phyloP scores from a whole-genome alignment of 441 rosid genomes.

The Macaranga tanarius region DNA sequence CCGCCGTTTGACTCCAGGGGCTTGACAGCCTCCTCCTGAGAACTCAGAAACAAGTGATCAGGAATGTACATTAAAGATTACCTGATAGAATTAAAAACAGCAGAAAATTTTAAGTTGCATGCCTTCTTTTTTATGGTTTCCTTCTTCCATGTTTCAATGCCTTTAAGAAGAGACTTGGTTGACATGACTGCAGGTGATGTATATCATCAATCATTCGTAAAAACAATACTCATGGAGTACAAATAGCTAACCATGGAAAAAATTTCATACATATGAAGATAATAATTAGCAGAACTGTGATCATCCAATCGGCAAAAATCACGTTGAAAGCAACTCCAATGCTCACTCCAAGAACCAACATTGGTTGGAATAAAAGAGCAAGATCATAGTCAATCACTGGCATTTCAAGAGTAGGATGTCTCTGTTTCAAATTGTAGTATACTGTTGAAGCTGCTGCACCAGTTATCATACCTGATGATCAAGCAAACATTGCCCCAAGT shows the following conservation, averaged over 20 bases:
- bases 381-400: conserved; percentile 57
- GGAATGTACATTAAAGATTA: neutral
- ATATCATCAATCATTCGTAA: neutral
- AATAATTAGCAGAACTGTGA: conserved; percentile 47
- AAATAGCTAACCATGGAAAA: neutral
- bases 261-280: conserved; percentile 40
- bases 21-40: conserved; percentile 47
- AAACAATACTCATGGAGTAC: neutral
- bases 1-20: neutral
- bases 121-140: conserved; percentile 36
- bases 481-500: too few relatives aligned
- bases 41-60: neutral
- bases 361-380: conserved; percentile 59
- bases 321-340: conserved; percentile 58
- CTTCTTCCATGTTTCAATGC: conserved; percentile 56
- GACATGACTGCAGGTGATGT: conserved; percentile 36
- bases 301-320: conserved; percentile 61
- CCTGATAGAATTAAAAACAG: too few relatives aligned
- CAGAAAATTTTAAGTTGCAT: neutral
- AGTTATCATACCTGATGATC: conserved; percentile 50
- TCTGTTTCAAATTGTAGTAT: conserved; percentile 45
- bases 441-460: conserved; percentile 56
- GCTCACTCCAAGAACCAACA: conserved; percentile 58
- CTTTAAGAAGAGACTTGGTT: conserved; percentile 45
- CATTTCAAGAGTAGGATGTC: conserved; percentile 54